These are phyloP conservation scores for Talaromyces piceae DNA, from an alignment of 2,329 filamentous ascomycete genomes.

Conservation along the genomic window DNA sequence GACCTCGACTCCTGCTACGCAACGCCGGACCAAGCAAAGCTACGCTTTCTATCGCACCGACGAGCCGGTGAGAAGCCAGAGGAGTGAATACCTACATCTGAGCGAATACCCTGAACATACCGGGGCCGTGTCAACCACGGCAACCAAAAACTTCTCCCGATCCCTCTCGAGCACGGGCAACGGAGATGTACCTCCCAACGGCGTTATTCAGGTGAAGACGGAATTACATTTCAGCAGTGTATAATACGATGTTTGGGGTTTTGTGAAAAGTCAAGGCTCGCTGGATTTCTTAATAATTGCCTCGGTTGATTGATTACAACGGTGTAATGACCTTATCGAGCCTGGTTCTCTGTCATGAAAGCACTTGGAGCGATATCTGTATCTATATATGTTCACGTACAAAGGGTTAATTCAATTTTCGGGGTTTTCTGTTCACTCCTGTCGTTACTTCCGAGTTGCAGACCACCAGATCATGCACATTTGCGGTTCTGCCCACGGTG, in stretches of 20 bases:
- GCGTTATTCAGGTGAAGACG: background rate
- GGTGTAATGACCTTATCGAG: background rate
- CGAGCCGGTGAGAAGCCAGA: background rate
- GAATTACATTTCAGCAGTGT: background rate
- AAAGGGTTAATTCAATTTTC: background rate
- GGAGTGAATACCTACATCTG: background rate
- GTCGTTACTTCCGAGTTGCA: constrained; percentile 3
- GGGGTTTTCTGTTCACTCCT: background rate
- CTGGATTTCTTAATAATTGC: background rate
- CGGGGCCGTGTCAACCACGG: background rate
- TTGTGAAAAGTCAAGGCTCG: background rate
- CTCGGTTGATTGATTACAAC: too few species aligned
- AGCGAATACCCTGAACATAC: background rate
- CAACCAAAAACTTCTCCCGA: background rate
- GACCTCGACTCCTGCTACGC: background rate
- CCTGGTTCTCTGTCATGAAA: background rate
- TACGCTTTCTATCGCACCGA: background rate
- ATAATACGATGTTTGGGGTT: background rate
- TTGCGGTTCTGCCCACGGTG: constrained; percentile 3
- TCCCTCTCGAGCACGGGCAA: background rate
- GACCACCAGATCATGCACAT: constrained; percentile 6
- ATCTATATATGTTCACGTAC: background rate
- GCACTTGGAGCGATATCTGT: background rate
- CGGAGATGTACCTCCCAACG: background rate
- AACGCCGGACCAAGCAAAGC: background rate